Base-by-base conservation (phyloP, 495 filamentous ascomycete genomes). In the Recurvomyces mirabilis region DNA sequence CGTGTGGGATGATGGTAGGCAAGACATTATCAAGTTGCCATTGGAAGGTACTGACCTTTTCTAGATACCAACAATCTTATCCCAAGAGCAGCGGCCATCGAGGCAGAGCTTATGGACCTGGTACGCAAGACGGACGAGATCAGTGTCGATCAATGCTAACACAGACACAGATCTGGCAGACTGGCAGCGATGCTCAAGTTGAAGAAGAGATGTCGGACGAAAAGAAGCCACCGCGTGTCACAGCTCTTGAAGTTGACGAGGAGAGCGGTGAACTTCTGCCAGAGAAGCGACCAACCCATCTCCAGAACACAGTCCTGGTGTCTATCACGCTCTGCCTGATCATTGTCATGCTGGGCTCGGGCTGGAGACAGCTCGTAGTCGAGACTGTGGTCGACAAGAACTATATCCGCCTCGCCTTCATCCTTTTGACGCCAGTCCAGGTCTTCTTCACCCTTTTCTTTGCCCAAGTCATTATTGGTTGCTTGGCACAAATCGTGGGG, bases 1-100 rank as follows among this genome's bases (percentile, higher is more conserved):
- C 0, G 81, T 86, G 4, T 86, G 81, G 81, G 81, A 86, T 40
- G 81, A 86, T 46, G 81, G n/a, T n/a, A n/a, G n/a, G n/a, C n/a
- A n/a, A n/a, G n/a, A n/a, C n/a, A n/a, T n/a, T n/a, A n/a, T n/a
- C n/a, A n/a, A n/a, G n/a, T n/a, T n/a, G n/a, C n/a, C n/a, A n/a
- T n/a, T n/a, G n/a, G n/a, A n/a, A n/a, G n/a, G n/a, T n/a, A n/a
- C n/a, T n/a, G n/a, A n/a, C n/a, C n/a, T n/a, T n/a, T n/a, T n/a
- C n/a, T n/a, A n/a, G n/a, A 86, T 37, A 72, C 82, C 0, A 63
- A 78, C 29, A 75, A 84, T 49, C 63, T 86, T 20, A 71, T 84
- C 13, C 51, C 68, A 38, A 64, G 81, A 39, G 81, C 81, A 10
- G 73, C 75, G 56, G 66, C 64, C 13, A 86, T 85, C 55, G 79